Conservation (phyloP, 495 filamentous ascomycete genomes). For the Penicillium crystallinum region DNA sequence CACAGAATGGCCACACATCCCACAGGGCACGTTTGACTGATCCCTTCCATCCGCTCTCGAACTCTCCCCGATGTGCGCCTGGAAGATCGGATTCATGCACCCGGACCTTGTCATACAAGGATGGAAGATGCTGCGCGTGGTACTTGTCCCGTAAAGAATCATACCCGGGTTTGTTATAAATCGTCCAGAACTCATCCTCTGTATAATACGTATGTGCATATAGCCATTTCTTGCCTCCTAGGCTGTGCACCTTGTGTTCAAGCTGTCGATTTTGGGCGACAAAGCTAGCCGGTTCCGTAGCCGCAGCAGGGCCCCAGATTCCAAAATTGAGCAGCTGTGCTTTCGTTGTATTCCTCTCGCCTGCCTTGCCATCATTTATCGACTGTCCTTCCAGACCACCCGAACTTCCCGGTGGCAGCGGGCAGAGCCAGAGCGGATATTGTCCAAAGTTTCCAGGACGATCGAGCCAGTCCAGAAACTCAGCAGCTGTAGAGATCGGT, state of each 20-base stretch:
- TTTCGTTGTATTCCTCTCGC: constrained; percentile 1
- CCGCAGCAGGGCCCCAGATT: constrained; percentile 44
- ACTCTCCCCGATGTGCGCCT: constrained; percentile 7
- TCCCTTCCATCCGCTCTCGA: constrained; percentile 13
- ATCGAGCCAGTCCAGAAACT: constrained; percentile 47
- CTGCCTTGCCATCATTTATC: constrained; percentile 20
- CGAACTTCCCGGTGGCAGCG: constrained; percentile 16
- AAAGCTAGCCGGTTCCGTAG: constrained; percentile 27
- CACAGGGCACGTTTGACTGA: constrained; percentile 12
- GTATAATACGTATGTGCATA: constrained; percentile 53
- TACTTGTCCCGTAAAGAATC: constrained; percentile 47
- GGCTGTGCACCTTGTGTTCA: constrained; percentile 56
- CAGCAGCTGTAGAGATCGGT: constrained; percentile 37
- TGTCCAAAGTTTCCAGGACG: constrained; percentile 39
- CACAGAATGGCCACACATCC: constrained; percentile 22
- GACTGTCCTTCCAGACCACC: constrained; percentile 9
- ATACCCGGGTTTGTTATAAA: constrained; percentile 47
- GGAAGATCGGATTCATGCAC: constrained; percentile 18
- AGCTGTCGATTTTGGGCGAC: constrained; percentile 57
- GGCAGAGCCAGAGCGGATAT: constrained; percentile 58
- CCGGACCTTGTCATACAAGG: constrained; percentile 52
- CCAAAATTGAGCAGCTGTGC: constrained; percentile 48
- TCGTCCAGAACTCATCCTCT: constrained; percentile 51
- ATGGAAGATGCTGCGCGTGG: constrained; percentile 41
- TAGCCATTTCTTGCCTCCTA: constrained; percentile 62